Evolutionary conservation across 495 filamentous ascomycete genomes (phyloP).

Genomic region (Emericellopsis terricola): DNA sequence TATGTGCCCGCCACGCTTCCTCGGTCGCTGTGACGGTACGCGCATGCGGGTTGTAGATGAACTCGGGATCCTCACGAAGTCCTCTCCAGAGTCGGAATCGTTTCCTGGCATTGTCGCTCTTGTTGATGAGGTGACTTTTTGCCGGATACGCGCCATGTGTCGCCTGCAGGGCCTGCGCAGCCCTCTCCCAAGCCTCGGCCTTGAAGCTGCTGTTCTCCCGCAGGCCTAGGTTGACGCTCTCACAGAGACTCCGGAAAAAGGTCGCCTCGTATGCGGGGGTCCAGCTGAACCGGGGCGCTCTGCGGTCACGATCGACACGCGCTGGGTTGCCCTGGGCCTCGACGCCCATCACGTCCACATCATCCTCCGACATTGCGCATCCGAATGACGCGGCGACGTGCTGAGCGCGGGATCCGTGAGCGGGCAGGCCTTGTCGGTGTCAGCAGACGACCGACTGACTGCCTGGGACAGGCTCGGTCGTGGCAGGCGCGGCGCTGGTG

Average conservation of each 20-base stretch:
- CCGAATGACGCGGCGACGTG: background rate
- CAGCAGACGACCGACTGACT: too few species aligned
- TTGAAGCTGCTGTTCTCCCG: slow-evolving; percentile 34
- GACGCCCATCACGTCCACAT: slow-evolving; percentile 11
- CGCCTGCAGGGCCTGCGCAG: slow-evolving; percentile 23
- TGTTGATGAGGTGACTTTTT: slow-evolving; percentile 34
- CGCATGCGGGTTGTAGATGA: slow-evolving; percentile 23
- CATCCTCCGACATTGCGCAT: slow-evolving; percentile 16
- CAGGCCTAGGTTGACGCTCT: slow-evolving; percentile 26
- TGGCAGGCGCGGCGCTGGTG: too few species aligned
- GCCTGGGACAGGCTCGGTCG: too few species aligned
- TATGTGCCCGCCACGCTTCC: slow-evolving; percentile 28
- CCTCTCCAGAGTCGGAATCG: slow-evolving; percentile 36
- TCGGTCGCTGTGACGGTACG: slow-evolving; percentile 26
- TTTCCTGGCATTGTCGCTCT: slow-evolving; percentile 34
- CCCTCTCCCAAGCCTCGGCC: slow-evolving; percentile 31
- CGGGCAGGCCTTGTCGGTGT: too few species aligned
- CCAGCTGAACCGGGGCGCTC: slow-evolving; percentile 33
- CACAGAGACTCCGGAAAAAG: slow-evolving; percentile 31
- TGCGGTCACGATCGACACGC: slow-evolving; percentile 13
- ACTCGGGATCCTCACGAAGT: slow-evolving; percentile 27
- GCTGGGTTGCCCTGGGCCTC: slow-evolving; percentile 5
- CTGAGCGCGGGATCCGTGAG: too few species aligned
- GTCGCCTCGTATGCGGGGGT: slow-evolving; percentile 27
- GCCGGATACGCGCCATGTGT: slow-evolving; percentile 27